Conservation (phyloP, 78 protist genomes). For the Acrasis kona region DNA sequence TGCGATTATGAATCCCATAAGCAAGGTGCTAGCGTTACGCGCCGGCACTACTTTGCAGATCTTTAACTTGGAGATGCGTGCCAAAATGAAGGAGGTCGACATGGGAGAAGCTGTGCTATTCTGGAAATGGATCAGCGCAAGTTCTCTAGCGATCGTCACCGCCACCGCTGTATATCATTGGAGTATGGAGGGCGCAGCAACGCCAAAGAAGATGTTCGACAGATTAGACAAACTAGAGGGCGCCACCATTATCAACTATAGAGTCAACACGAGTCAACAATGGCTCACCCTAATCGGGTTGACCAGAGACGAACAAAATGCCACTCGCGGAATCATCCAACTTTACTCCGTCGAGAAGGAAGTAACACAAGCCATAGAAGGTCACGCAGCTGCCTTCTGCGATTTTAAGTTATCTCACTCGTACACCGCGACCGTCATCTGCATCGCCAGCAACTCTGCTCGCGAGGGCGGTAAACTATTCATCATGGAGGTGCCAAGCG, state of each 20-base stretch:
- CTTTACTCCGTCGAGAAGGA: slow-evolving; percentile 82
- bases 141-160: slow-evolving; percentile 89
- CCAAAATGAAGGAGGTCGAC: slow-evolving; percentile 69
- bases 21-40: slow-evolving; percentile 87
- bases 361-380: slow-evolving; percentile 82
- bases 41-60: slow-evolving; percentile 83
- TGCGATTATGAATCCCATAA: slow-evolving; percentile 93
- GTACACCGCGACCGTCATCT: slow-evolving; percentile 10
- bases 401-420: slow-evolving; percentile 54
- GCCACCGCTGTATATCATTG: slow-evolving; percentile 93
- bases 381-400: slow-evolving; percentile 87
- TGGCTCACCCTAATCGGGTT: slow-evolving; percentile 91
- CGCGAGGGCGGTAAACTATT: slow-evolving; percentile 7
- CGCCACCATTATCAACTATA: slow-evolving; percentile 87
- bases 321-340: slow-evolving; percentile 84
- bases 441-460: background rate
- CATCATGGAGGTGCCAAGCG: slow-evolving; percentile 17
- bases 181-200: slow-evolving; percentile 77
- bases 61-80: slow-evolving; percentile 82
- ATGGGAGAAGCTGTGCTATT: slow-evolving; percentile 68
- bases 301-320: slow-evolving; percentile 31
- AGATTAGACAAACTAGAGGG: slow-evolving; percentile 61
- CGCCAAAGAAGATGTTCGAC: slow-evolving; percentile 86
- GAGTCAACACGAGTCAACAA: slow-evolving; percentile 51
- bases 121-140: slow-evolving; percentile 90